Evolutionary conservation across 768 basidiomycete species (phyloP).

Genomic region (Termitomyces titanicus): DNA sequence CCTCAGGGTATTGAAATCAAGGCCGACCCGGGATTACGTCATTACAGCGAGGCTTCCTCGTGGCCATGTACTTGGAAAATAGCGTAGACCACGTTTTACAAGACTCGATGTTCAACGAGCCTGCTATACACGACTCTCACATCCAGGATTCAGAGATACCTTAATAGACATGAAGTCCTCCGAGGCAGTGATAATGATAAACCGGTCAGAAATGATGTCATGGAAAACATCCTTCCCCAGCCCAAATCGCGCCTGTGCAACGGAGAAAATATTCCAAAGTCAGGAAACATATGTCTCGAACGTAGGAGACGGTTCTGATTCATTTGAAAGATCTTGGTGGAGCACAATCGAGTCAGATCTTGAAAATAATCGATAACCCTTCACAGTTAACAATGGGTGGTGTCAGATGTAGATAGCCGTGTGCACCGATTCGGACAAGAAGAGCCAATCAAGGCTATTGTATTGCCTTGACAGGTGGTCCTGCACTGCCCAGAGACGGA

Average conservation of each 20-base stretch:
- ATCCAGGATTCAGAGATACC: not conserved
- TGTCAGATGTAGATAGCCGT: no score
- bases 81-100: not conserved
- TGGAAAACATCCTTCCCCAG: not conserved
- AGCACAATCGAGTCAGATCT: not conserved
- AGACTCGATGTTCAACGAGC: not conserved
- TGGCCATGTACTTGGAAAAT: not conserved
- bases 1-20: no score
- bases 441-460: not conserved
- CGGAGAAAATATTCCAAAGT: not conserved
- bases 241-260: not conserved
- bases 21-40: slow-evolving; percentile 8
- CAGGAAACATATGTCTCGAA: not conserved
- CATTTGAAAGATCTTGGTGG: not conserved
- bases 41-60: slow-evolving; percentile 11
- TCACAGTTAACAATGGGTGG: not conserved
- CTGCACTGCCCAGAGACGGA: no score
- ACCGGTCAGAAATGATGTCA: not conserved
- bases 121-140: not conserved
- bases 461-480: not conserved
- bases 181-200: not conserved
- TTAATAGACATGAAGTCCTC: not conserved
- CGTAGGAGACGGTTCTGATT: not conserved
- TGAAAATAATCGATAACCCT: not conserved
- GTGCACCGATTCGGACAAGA: not conserved